phyloP scores from a whole-genome alignment of 1,139 yeast genomes.

The Debaryomyces subglobosus region DNA sequence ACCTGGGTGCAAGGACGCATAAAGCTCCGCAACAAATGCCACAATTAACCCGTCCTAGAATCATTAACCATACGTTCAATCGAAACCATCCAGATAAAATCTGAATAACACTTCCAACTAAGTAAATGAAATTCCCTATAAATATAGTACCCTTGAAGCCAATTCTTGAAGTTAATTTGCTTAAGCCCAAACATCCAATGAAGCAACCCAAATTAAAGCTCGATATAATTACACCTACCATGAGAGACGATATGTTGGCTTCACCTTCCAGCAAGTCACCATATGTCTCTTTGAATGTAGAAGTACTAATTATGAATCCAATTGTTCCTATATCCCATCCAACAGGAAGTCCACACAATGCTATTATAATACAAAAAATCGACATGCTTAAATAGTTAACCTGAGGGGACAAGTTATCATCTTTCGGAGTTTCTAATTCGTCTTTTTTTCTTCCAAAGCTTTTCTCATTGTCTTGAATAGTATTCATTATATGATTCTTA shows the following conservation, averaged over 20 bases:
- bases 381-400: constrained; percentile 7
- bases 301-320: constrained; percentile 23
- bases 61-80: constrained; percentile 16
- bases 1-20: constrained; percentile 31
- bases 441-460: background rate
- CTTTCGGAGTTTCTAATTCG: background rate
- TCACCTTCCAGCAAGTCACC: background rate
- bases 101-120: constrained; percentile 22
- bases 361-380: constrained; percentile 12
- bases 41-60: constrained; percentile 25
- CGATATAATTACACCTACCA: constrained; percentile 28
- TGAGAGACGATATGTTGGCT: constrained; percentile 4
- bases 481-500: background rate
- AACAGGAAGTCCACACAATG: constrained; percentile 27
- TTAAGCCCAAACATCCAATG: constrained; percentile 26
- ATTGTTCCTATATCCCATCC: constrained; percentile 43
- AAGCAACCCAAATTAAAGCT: constrained; percentile 34
- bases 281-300: constrained; percentile 10
- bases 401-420: background rate
- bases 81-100: constrained; percentile 10
- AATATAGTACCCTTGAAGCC: constrained; percentile 16
- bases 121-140: constrained; percentile 15
- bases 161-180: constrained; percentile 10
- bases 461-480: constrained; percentile 1
- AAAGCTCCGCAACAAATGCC: constrained; percentile 33